Percentiles rank a stretch among this genome's conserved stretches.
Evolutionary conservation across 192 early-diverging fungal species (phyloP).

Genomic region (Rhizophlyctis rosea): DNA sequence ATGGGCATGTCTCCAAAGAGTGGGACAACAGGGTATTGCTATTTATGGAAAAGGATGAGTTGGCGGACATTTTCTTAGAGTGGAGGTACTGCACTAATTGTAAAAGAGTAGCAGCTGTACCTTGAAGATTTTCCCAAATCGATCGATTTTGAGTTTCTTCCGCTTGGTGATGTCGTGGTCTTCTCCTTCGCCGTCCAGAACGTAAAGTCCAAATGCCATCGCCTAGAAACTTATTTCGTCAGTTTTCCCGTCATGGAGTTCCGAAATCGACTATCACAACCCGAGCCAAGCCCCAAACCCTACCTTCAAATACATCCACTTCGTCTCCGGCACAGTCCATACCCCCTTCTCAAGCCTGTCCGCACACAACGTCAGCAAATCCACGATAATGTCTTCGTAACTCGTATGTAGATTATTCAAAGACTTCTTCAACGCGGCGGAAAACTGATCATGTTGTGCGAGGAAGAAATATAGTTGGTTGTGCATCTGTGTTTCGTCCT

Average conservation of each 20-base stretch:
- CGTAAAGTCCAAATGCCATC: slow-evolving; percentile 43
- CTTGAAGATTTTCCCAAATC: slow-evolving; percentile 46
- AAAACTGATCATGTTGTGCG: slow-evolving; percentile 41
- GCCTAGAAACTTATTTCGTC: slow-evolving; percentile 24
- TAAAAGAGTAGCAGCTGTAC: slow-evolving; percentile 15
- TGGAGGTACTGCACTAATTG: slow-evolving; percentile 6
- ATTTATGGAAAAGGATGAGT: not conserved
- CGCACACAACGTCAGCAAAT: slow-evolving; percentile 40
- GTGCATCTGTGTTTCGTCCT: slow-evolving; percentile 31
- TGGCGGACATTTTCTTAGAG: not conserved
- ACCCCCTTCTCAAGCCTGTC: slow-evolving; percentile 35
- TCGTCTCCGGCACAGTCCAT: slow-evolving; percentile 29
- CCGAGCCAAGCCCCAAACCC: not conserved
- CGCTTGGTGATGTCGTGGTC: slow-evolving; percentile 40
- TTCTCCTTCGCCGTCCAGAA: slow-evolving; percentile 42
- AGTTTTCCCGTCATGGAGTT: not conserved
- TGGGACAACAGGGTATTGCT: slow-evolving; percentile 44
- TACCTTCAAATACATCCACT: slow-evolving; percentile 39
- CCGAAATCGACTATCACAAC: too few species aligned
- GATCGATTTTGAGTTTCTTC: slow-evolving; percentile 49
- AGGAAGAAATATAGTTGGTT: slow-evolving; percentile 43
- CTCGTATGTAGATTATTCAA: slow-evolving; percentile 21
- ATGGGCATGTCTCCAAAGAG: slow-evolving; percentile 47
- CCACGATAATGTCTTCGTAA: slow-evolving; percentile 44
- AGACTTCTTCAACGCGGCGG: slow-evolving; percentile 34